Conservation (phyloP, 805 yeast genomes). For the Ogataea paraovalis region DNA sequence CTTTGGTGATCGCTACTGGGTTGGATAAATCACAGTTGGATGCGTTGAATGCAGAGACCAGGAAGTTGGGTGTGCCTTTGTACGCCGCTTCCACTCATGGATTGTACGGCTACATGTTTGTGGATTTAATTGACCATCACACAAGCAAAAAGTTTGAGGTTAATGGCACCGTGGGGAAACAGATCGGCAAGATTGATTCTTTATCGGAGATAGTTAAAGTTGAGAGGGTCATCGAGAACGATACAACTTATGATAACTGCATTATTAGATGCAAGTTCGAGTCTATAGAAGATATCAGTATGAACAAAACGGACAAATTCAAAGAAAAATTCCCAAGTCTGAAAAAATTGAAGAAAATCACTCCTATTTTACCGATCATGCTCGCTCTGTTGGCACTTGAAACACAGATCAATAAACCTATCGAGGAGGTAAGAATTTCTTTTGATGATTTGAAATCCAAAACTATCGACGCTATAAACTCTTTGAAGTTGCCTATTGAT, state of each 20-base stretch:
- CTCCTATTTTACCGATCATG: slow-evolving; percentile 56
- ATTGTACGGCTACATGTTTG: slow-evolving; percentile 74
- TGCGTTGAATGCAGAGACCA: slow-evolving; percentile 50
- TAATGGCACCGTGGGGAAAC: slow-evolving; percentile 32
- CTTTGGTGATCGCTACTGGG: slow-evolving; percentile 75
- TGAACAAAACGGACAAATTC: slow-evolving; percentile 31
- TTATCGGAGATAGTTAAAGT: slow-evolving; percentile 42
- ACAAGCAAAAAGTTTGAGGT: slow-evolving; percentile 44
- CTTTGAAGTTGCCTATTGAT: slow-evolving; percentile 44
- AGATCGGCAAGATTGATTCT: slow-evolving; percentile 44
- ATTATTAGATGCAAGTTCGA: slow-evolving; percentile 36
- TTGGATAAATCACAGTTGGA: slow-evolving; percentile 38
- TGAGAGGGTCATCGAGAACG: slow-evolving; percentile 33
- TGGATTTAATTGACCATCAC: slow-evolving; percentile 67
- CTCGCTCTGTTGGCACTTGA: slow-evolving; percentile 51
- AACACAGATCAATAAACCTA: slow-evolving; percentile 21
- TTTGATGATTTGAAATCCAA: slow-evolving; percentile 27
- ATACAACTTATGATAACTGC: slow-evolving; percentile 33
- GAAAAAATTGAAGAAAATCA: slow-evolving; percentile 43
- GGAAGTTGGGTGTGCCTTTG: slow-evolving; percentile 57
- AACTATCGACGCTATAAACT: slow-evolving; percentile 31
- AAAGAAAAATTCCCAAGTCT: slow-evolving; percentile 21
- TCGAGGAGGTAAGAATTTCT: slow-evolving; percentile 21
- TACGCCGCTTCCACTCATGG: slow-evolving; percentile 73
- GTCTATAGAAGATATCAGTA: slow-evolving; percentile 34